These are phyloP conservation scores for Arthrobotrys iridis DNA, from an alignment of 2,329 filamentous ascomycete species.

Conservation along the genomic window DNA sequence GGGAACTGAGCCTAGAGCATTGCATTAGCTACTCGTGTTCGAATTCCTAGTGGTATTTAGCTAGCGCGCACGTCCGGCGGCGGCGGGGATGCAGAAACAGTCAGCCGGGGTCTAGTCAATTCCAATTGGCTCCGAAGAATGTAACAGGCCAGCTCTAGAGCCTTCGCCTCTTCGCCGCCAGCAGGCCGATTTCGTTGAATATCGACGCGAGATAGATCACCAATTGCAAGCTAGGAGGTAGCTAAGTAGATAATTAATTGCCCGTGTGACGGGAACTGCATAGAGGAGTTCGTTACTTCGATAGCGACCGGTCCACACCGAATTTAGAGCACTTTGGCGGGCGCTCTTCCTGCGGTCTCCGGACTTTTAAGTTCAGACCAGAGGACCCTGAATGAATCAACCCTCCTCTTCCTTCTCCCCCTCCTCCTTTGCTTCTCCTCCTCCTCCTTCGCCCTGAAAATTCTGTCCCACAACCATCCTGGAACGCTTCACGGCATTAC, in stretches of 20 bases:
- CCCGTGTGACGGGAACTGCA: slow-evolving; percentile 24
- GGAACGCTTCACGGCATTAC: background rate
- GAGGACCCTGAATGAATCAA: slow-evolving; percentile 13
- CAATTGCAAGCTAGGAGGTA: background rate
- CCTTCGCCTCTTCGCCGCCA: slow-evolving; percentile 21
- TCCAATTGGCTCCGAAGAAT: background rate
- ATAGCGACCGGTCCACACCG: background rate
- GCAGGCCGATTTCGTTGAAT: slow-evolving; percentile 7
- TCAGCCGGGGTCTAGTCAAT: too few relatives aligned
- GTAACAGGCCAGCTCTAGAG: slow-evolving; percentile 17
- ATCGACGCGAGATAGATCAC: slow-evolving; percentile 13
- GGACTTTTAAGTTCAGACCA: slow-evolving; percentile 16
- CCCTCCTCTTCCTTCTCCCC: background rate
- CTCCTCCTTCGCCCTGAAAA: slow-evolving; percentile 4
- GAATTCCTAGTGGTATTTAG: too few relatives aligned
- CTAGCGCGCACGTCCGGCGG: background rate
- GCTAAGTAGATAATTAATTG: slow-evolving; percentile 18
- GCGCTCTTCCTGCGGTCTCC: background rate
- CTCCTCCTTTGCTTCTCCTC: background rate
- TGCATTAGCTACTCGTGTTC: too few relatives aligned
- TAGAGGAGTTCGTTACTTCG: slow-evolving; percentile 35
- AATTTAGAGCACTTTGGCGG: slow-evolving; percentile 5
- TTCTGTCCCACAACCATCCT: background rate
- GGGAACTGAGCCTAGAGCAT: slow-evolving; percentile 5
- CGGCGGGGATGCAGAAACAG: slow-evolving; percentile 1